Evolutionary conservation across 331 rosid species (phyloP), one percentile per base, ranked within the genome.

Genomic region (Cucumis variabilis): DNA sequence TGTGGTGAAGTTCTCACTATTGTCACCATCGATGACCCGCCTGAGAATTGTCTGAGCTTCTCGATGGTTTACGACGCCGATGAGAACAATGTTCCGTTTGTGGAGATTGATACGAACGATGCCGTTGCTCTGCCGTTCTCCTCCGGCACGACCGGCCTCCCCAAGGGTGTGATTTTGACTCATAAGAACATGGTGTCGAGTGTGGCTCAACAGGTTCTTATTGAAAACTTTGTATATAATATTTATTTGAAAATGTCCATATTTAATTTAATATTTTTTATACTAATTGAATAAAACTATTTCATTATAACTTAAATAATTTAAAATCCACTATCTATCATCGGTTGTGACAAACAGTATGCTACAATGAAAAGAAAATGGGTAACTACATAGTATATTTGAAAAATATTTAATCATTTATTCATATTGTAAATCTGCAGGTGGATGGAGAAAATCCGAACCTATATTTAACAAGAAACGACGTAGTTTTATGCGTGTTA

Each of bases 391-490:
- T 5, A 2, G 14, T 23, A 9, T 0, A 66, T 9, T 67, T 67
- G 23, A n/a, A 37, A 37, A 37, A 37, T 5, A 44, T 44, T 44
- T 44, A 44, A 44, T 67, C 19, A 67, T 17, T 5, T 24, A 67
- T 11, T 24, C 15, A 25, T 25, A 6, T 70, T 28, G 5, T 70
- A 15, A 69, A 70, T 15, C 3, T 17, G 50, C 53, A 73, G 79
- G 99, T 96, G 0, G 99, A 96, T 78, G 98, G 98, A 21, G 98
- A 95, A 87, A 96, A 95, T 20, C 98, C 98, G 1, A 96, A 96
- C 62, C 86, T 96, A 10, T 88, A 94, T 27, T 74, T 95, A 85
- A 91, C n/a, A 1, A 17, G 73, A 0, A 93, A 94, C 24, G 99
- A 96, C 65, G 94, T 96, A 28, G 90, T 95, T 24, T 53, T 96